Evolutionary conservation across 345 rosid genomes (phyloP), one percentile per base, ranked within the genome.

Genomic region (Gossypium raimondii): DNA sequence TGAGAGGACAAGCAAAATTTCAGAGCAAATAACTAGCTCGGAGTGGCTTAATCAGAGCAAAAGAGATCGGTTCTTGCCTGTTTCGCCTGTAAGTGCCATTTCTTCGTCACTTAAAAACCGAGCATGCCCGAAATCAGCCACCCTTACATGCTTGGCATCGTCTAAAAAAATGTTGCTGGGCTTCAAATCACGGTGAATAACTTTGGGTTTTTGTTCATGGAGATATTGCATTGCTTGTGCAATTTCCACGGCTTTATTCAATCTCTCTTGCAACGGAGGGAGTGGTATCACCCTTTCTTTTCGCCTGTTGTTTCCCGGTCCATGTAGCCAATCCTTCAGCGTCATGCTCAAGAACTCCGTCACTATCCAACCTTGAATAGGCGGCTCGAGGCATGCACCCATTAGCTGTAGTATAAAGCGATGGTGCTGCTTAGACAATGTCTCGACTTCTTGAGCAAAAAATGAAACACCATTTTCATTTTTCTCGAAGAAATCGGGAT

Each of bases 41-140:
- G 25, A 16, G 7, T n/a, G 67, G 13, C 64, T 60, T 29, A 29
- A 29, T 61, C 14, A 8, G 7, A n/a, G 12, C 10, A 20, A 44
- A 20, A 47, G 13, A 11, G 55, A 12, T 48, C 6, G 52, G 2
- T 48, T 11, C 44, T 70, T 82, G 70, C 93, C 90, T 72, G 86
- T 89, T 82, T 89, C 90, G 2, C 91, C 88, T 1, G 90, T 85
- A 22, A 89, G 86, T 4, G 93, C 90, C 81, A 65, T 83, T 74
- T 87, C 86, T 34, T 73, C 77, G 1, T 84, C 90, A 3, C 17
- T 17, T 74, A 87, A 73, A 76, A 87, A 80, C 65, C 89, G 79
- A 13, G 91, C 91, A 72, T 89, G 94, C 4, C 94, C 94, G 25
- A 85, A 87, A 63, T 89, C 91, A 0, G 91, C 94, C 18, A 87